These are phyloP conservation scores for Daldinia sp. DNA, from an alignment of 2,329 filamentous ascomycete genomes.

Conservation along the genomic window DNA sequence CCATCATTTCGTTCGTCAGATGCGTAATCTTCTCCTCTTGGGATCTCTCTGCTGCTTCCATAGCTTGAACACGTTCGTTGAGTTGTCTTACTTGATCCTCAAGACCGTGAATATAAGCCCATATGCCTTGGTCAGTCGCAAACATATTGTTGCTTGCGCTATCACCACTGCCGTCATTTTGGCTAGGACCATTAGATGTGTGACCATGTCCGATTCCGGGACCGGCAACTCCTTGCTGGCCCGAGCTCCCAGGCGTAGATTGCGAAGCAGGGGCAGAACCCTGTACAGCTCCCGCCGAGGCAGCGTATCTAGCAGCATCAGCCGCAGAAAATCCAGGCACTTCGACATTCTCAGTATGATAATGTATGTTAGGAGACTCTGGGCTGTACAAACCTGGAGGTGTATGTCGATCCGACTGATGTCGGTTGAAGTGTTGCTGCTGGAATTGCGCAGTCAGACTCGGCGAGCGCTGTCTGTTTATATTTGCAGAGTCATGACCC, in stretches of 20 bases:
- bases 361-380: slow-evolving; percentile 24
- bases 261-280: slow-evolving; percentile 37
- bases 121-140: slow-evolving; percentile 69
- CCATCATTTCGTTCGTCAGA: slow-evolving; percentile 49
- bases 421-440: slow-evolving; percentile 68
- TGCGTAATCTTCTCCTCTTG: slow-evolving; percentile 50
- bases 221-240: slow-evolving; percentile 31
- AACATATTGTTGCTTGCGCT: slow-evolving; percentile 73
- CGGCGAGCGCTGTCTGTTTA: slow-evolving; percentile 69
- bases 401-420: slow-evolving; percentile 62
- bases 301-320: slow-evolving; percentile 46
- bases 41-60: slow-evolving; percentile 52
- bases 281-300: slow-evolving; percentile 37
- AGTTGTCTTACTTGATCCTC: slow-evolving; percentile 66
- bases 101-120: slow-evolving; percentile 75
- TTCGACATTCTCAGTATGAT: slow-evolving; percentile 43
- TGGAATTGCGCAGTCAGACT: slow-evolving; percentile 71
- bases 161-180: slow-evolving; percentile 64
- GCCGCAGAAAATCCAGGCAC: slow-evolving; percentile 44
- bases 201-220: slow-evolving; percentile 43
- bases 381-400: slow-evolving; percentile 58
- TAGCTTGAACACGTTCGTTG: slow-evolving; percentile 53
- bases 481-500: slow-evolving; percentile 59
- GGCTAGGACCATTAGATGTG: slow-evolving; percentile 58
- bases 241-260: slow-evolving; percentile 36